phyloP scores from a whole-genome alignment of 371 early-diverging fungal genomes.

The Saksenaea vasiformis region DNA sequence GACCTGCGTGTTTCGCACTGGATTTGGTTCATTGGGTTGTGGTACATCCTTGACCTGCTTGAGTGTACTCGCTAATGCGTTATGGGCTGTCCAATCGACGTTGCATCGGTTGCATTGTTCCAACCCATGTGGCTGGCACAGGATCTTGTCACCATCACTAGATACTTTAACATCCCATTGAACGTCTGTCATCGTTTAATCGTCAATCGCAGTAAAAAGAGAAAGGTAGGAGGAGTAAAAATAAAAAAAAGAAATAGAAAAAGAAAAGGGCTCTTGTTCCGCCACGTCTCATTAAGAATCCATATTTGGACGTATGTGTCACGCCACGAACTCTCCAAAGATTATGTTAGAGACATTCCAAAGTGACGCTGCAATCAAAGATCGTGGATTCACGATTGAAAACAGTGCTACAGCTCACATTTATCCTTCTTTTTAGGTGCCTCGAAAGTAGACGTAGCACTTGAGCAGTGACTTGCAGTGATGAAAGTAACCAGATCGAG shows the following conservation, averaged over 20 bases:
- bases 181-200: slow-evolving; percentile 7
- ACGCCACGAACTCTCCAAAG: not conserved
- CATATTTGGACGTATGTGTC: not conserved
- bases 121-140: slow-evolving; percentile 48
- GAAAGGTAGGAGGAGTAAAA: slow-evolving; percentile 1
- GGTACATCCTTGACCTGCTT: slow-evolving; percentile 62
- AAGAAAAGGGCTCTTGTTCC: not conserved
- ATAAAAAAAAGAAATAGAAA: not conserved
- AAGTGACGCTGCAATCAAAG: not conserved
- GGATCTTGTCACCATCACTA: slow-evolving; percentile 41
- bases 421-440: too few relatives aligned
- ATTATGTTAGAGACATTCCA: too few relatives aligned
- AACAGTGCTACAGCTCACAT: too few relatives aligned
- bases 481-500: too few relatives aligned
- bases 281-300: slow-evolving; percentile 1
- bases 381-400: too few relatives aligned
- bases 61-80: slow-evolving; percentile 54
- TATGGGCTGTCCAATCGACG: slow-evolving; percentile 52
- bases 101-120: slow-evolving; percentile 53
- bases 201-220: not conserved
- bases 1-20: slow-evolving; percentile 65
- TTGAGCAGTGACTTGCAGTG: too few relatives aligned
- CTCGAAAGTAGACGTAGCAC: too few relatives aligned
- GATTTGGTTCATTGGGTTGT: slow-evolving; percentile 68
- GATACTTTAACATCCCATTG: slow-evolving; percentile 21